Evolutionary conservation across 768 basidiomycete species (phyloP), one percentile per base, ranked within the genome.

Genomic region (Lenzites betulinus): DNA sequence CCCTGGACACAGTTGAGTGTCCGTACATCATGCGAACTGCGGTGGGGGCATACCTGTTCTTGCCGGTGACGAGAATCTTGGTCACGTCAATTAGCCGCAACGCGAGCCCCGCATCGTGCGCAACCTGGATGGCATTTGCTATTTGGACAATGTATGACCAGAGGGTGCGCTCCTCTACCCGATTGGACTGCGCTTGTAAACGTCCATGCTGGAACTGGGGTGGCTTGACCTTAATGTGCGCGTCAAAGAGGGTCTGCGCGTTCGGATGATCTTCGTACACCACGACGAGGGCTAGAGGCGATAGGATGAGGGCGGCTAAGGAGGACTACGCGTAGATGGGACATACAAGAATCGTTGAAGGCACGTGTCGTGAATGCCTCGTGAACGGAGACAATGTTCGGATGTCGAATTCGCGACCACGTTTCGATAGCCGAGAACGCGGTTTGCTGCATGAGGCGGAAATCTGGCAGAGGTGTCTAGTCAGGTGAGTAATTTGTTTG

Each of bases 131-230:
- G 1, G 92, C 95, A 62, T 83, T 88, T 5, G 90, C 87, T 57
- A 98, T 85, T 72, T 99, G 97, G 22, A 93, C 82, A 49, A 97
- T 85, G 69, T 95, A 98, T 3, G 89, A 89, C 97, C 97, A 99
- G 2, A 99, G 71, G 0, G 88, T 86, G 18, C 88, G 80, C 72
- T 99, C 97, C 0, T 90, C 81, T 22, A 98, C 76, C 35, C 55
- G 62, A 16, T 59, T 54, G 2, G 63, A 51, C 36, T 78, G 77
- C 16, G 75, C 73, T 43, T 71, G 72, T 8, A 74, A 69, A 46
- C 76, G 77, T 28, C 71, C 77, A 62, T 71, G 71, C 52, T 74
- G 66, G 53, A 72, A 76, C 2, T 70, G 66, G 16, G 76, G 69
- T 13, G 81, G 70, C 66, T 81, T 83, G 30, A 82, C 77, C 53